Evolutionary conservation across 768 basidiomycete species (phyloP), one percentile per base, ranked within the genome.

Genomic region (Termitomyces sp.): DNA sequence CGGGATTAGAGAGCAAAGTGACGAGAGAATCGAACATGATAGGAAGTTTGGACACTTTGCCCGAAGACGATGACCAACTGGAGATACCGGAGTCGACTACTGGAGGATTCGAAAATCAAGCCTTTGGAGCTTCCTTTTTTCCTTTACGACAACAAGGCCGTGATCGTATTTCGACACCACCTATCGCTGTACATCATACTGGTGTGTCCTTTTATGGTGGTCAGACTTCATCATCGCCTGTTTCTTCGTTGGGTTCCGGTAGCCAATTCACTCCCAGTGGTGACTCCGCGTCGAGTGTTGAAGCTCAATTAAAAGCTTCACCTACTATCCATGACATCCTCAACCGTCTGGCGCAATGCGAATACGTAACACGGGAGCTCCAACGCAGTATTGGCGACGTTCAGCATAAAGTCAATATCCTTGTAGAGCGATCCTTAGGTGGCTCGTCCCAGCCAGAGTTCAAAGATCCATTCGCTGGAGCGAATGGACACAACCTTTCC

Each of bases 311-410:
- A 62, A 88, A 82, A 68, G 72, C 80, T 2, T 91, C 90, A 4
- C 86, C 91, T 4, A 65, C 89, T 58, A 81, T 93, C 55, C 80
- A 84, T 53, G 89, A 91, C 56, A 77, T 93, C 51, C 70, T 92
- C 28, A 87, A 88, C 58, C 85, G 91, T 28, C 76, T 93, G 38
- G 70, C 79, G 43, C 81, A 87, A 45, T 88, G 80, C 69, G 91
- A 93, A 66, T 75, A 77, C 54, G 77, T 82, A 8, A 80, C 82
- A 10, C 79, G 83, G 30, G 85, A 91, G 62, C 83, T 93, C 42
- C 87, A 88, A 61, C 80, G 82, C 8, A 86, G 90, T 62, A 74
- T 93, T 40, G 74, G 74, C 11, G 88, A 90, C 61, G 76, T 93
- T 45, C 81, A 85, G 59, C 84, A 82, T 65, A 93, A 93, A 72